phyloP scores from a whole-genome alignment of 352 stramenopile species.

The Phytopythium kandeliae region DNA sequence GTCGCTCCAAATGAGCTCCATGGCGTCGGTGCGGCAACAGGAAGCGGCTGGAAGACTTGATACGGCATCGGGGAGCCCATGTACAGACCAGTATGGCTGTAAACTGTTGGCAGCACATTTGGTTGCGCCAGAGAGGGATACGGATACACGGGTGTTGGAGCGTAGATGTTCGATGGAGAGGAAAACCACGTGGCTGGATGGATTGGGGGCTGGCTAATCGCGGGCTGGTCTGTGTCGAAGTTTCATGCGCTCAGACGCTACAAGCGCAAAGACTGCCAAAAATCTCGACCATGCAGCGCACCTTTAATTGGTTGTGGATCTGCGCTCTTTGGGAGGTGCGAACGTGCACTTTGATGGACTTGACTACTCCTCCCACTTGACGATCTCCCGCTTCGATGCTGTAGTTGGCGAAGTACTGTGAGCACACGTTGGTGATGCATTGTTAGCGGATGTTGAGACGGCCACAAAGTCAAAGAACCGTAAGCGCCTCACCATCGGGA shows the following conservation, averaged over 20 bases:
- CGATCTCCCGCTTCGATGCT: neutral
- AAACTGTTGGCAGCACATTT: neutral
- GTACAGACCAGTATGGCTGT: neutral
- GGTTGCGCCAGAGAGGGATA: neutral
- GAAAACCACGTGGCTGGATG: neutral
- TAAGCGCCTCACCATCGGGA: neutral
- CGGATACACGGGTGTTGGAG: neutral
- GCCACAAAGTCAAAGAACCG: neutral
- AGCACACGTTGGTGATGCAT: neutral
- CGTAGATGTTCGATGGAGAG: neutral
- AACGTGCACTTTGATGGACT: neutral
- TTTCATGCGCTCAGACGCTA: neutral
- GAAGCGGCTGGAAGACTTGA: neutral
- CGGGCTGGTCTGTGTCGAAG: neutral
- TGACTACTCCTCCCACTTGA: slow-evolving; percentile 5
- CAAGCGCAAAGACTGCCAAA: no score
- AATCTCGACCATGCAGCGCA: neutral
- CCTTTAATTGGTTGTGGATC: neutral
- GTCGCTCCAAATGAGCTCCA: neutral
- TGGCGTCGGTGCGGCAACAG: neutral
- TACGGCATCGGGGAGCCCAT: neutral
- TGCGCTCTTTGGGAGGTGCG: slow-evolving; percentile 8
- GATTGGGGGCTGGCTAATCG: neutral
- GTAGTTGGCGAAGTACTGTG: neutral
- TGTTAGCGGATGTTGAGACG: neutral